Conservation (phyloP, 352 stramenopile species). For the Globisporangium radiosum region DNA sequence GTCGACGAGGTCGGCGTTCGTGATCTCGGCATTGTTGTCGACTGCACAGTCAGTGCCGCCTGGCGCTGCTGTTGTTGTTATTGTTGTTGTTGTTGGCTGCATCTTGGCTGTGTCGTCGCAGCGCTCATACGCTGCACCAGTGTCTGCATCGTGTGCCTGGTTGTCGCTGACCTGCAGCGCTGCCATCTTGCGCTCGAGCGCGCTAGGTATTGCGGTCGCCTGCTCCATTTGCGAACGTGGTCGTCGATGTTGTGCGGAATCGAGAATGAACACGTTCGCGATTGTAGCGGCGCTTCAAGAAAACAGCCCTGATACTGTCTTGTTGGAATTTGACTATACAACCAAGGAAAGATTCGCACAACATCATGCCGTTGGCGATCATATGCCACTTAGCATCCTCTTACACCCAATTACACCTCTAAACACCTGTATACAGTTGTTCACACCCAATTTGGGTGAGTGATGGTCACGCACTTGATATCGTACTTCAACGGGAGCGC, state of each 20-base stretch:
- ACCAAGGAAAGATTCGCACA: too few relatives aligned
- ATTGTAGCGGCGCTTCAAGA: not conserved
- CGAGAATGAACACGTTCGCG: not conserved
- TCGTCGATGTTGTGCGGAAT: not conserved
- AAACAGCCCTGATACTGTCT: too few relatives aligned
- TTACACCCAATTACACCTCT: too few relatives aligned
- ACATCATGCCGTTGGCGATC: too few relatives aligned
- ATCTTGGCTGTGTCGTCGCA: too few relatives aligned
- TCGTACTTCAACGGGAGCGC: too few relatives aligned
- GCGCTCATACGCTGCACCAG: too few relatives aligned
- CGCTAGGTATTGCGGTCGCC: not conserved
- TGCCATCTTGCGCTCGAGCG: not conserved
- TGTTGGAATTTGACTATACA: too few relatives aligned
- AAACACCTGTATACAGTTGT: too few relatives aligned
- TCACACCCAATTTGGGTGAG: too few relatives aligned
- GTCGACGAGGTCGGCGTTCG: conserved; percentile 8
- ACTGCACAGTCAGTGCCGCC: not conserved
- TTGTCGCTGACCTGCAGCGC: not conserved
- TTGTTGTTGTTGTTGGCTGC: not conserved
- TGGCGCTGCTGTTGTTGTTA: conserved; percentile 2
- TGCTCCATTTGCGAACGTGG: not conserved
- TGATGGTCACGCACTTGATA: too few relatives aligned
- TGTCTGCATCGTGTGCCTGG: not conserved
- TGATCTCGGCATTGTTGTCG: not conserved
- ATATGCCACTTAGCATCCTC: too few relatives aligned